Base-by-base conservation (phyloP, 1,284 basidiomycete genomes). In the Violaceomyces palustris region DNA sequence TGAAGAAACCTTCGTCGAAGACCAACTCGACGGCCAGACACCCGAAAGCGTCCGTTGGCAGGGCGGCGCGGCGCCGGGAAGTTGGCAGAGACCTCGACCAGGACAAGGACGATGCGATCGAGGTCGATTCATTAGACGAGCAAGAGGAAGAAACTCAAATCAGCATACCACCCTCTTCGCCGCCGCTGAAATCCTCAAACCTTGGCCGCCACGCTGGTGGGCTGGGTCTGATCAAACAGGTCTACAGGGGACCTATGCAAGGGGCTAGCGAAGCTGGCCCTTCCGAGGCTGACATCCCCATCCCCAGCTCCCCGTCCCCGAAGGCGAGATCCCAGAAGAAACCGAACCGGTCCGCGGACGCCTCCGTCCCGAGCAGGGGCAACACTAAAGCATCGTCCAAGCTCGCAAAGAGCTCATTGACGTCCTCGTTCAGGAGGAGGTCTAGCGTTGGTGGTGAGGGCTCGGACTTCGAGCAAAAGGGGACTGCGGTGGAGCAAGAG, bases 101-200 rank as follows among this genome's bases (percentile, higher is more conserved):
- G 38, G 5, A 28, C 42, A 1, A 9, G 40, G 1, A 43, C 45
- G 17, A 42, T 36, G 44, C 40, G 26, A 8, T 28, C 26, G 26
- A n/a, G 9, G 26, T 8, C 26, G 26, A 8, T 8, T n/a, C 8
- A 28, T 8, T 14, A 27, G 26, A 14, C 9, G 9, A 27, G 9
- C 26, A 27, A 27, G 14, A 8, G 26, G 29, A 30, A 30, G 29
- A 17, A 17, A 5, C 29, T 12, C 14, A 6, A n/a, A 17, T 12
- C 29, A 12, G 18, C 14, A 17, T 12, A 12, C 4, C 29, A 17
- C 14, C 29, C 3, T 46, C 50, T 2, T 58, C 55, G 1, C 53
- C 55, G 25, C 55, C 55, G 4, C 46, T 53, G 22, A 52, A 51
- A n/a, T 40, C 42, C n/a, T n/a, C n/a, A n/a, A n/a, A n/a, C n/a